phyloP scores from a whole-genome alignment of 768 basidiomycete species.

The Hypsizygus marmoreus region DNA sequence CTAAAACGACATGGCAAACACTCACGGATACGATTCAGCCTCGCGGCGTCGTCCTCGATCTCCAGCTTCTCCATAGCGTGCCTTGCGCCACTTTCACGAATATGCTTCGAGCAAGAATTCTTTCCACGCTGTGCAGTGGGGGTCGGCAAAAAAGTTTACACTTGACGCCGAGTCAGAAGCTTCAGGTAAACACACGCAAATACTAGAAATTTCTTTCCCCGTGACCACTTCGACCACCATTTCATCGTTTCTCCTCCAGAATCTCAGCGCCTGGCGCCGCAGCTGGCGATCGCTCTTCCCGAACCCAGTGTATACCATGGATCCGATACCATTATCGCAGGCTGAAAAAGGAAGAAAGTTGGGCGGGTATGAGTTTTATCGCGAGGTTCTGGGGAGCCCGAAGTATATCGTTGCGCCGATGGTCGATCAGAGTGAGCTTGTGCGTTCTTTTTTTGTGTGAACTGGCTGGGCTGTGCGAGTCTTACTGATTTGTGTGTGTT shows the following conservation, averaged over 20 bases:
- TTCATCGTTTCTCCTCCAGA: too few relatives aligned
- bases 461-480: too few relatives aligned
- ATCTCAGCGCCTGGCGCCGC: constrained; percentile 11
- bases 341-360: constrained; percentile 45
- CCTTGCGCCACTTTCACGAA: too few relatives aligned
- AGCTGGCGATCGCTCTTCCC: not conserved
- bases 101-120: too few relatives aligned
- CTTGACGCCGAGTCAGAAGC: too few relatives aligned
- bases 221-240: not conserved
- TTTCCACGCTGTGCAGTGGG: too few relatives aligned
- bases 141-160: too few relatives aligned
- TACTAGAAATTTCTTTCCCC: not conserved
- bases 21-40: not conserved
- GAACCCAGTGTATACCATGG: not conserved
- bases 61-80: too few relatives aligned
- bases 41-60: too few relatives aligned
- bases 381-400: constrained; percentile 75
- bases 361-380: constrained; percentile 83
- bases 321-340: not conserved
- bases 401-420: constrained; percentile 95
- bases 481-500: constrained; percentile 3
- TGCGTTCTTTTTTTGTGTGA: constrained; percentile 39
- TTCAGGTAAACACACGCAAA: not conserved
- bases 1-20: not conserved
- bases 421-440: constrained; percentile 98